Conservation (phyloP, 768 basidiomycete species). For the Leccinum boreale region DNA sequence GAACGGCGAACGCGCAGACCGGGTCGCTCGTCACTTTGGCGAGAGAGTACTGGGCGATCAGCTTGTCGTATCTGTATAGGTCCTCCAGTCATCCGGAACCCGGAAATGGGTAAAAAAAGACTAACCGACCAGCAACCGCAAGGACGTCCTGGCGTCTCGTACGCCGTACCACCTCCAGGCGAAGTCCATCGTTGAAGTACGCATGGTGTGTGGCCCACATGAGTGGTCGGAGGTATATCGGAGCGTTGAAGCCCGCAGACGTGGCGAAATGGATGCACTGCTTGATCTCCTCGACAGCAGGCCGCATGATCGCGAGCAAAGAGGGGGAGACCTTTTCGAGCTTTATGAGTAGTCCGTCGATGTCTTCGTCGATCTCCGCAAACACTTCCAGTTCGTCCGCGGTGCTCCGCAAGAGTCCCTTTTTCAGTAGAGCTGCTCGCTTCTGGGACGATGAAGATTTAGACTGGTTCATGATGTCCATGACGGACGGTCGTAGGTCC, state of each 20-base stretch:
- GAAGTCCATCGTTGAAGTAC: conserved; percentile 69
- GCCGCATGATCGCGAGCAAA: conserved; percentile 45
- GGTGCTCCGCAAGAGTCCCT: conserved; percentile 61
- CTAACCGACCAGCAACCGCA: conserved; percentile 79
- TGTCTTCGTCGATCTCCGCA: conserved; percentile 60
- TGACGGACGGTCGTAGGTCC: conserved; percentile 51
- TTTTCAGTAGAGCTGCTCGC: conserved; percentile 63
- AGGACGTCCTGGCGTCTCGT: conserved; percentile 67
- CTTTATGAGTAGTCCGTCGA: conserved; percentile 51
- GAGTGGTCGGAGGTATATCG: conserved; percentile 66
- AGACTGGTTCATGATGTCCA: conserved; percentile 62
- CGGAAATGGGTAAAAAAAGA: neutral
- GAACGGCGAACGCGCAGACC: conserved; percentile 68
- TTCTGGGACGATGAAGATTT: conserved; percentile 70
- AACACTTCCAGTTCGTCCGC: conserved; percentile 75
- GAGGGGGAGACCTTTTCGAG: conserved; percentile 61
- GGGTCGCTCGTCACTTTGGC: conserved; percentile 51
- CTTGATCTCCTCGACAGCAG: conserved; percentile 60
- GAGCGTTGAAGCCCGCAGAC: conserved; percentile 59
- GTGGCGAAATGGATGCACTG: conserved; percentile 56
- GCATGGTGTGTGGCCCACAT: conserved; percentile 66
- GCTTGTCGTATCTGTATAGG: conserved; percentile 59
- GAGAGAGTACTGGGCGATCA: conserved; percentile 60
- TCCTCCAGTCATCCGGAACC: neutral
- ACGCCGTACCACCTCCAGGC: conserved; percentile 70